Conservation (phyloP, 2,329 filamentous ascomycete species). For the Knufia fluminis region DNA sequence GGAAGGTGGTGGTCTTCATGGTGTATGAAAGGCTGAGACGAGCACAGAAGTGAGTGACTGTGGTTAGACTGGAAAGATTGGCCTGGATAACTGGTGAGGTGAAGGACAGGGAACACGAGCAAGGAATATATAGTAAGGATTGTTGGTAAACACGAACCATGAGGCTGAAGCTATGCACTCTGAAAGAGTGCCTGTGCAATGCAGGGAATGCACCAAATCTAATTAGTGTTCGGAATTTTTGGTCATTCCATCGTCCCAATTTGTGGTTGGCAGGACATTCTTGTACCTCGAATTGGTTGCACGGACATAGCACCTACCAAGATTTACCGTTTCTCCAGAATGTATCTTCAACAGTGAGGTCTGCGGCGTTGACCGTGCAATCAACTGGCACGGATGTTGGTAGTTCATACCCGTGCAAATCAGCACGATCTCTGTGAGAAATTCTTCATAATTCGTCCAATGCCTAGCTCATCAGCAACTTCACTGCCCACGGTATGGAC, state of each 20-base stretch:
- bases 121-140: no score
- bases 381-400: no score
- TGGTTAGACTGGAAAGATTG: no score
- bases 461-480: slow-evolving; percentile 46
- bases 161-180: background rate
- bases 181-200: background rate
- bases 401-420: background rate
- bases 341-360: background rate
- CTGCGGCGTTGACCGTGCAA: background rate
- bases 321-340: background rate
- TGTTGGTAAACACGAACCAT: no score
- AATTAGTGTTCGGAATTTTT: background rate
- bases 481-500: slow-evolving; percentile 56
- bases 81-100: no score
- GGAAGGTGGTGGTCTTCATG: no score
- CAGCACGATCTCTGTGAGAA: background rate
- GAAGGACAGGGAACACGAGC: no score
- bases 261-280: slow-evolving; percentile 8
- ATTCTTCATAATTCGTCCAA: background rate
- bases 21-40: no score
- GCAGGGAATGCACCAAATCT: background rate
- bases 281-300: background rate
- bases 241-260: background rate
- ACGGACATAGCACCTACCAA: background rate
- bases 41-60: no score